A percentile compares a stretch with the other conserved stretches of the same genome.
Conservation (phyloP, 345 rosid genomes). For the Ricinus communis region DNA sequence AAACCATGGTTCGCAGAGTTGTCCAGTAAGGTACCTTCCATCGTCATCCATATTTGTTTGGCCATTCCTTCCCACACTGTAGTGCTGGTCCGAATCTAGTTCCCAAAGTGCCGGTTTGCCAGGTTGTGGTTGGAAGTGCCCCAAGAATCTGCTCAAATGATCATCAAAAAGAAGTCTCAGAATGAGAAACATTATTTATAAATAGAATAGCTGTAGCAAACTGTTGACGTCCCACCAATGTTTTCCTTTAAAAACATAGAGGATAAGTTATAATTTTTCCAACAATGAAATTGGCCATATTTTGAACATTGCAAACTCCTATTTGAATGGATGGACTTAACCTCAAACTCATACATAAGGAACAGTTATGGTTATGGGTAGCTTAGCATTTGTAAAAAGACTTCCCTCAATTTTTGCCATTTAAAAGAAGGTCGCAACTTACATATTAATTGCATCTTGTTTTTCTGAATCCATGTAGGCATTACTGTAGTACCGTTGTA, state of each 20-base stretch:
- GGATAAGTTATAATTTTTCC: background rate
- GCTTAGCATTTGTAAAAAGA: slow-evolving; percentile 10
- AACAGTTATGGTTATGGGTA: background rate
- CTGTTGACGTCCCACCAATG: background rate
- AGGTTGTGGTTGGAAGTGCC: slow-evolving; percentile 74
- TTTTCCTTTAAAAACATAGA: background rate
- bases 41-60: slow-evolving; percentile 53
- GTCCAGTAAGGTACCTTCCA: slow-evolving; percentile 52
- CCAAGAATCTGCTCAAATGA: slow-evolving; percentile 71
- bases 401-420: background rate
- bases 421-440: slow-evolving; percentile 27
- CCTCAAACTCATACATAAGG: background rate
- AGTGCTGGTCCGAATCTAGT: slow-evolving; percentile 59
- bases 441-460: slow-evolving; percentile 94
- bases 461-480: slow-evolving; percentile 94
- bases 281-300: background rate
- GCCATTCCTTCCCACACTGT: slow-evolving; percentile 54
- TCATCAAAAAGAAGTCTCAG: background rate
- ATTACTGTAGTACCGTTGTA: slow-evolving; percentile 92
- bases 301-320: background rate
- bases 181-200: background rate
- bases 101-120: slow-evolving; percentile 84
- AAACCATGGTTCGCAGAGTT: too few species aligned
- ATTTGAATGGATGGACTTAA: background rate
- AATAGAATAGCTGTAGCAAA: slow-evolving; percentile 5